phyloP scores from a whole-genome alignment of 2,329 filamentous ascomycete genomes.

The Blumeriella jaapii region DNA sequence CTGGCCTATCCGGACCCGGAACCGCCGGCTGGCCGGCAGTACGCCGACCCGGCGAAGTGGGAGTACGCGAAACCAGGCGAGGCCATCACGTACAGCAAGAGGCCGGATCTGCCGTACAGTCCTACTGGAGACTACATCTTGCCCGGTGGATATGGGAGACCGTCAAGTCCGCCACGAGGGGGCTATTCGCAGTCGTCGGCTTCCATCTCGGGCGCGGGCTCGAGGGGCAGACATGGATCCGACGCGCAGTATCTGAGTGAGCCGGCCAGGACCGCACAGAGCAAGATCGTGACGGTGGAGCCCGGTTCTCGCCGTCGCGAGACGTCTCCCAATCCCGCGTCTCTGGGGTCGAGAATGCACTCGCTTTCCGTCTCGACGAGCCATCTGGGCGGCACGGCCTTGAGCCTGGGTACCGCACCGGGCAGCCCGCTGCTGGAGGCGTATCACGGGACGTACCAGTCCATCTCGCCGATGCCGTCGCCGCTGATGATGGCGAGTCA shows the following conservation, averaged over 20 bases:
- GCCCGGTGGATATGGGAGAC: conserved; percentile 11
- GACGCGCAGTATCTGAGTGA: not conserved
- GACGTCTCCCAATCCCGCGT: conserved; percentile 15
- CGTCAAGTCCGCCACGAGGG: conserved; percentile 11
- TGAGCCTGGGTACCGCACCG: conserved; percentile 46
- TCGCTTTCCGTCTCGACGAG: conserved; percentile 23
- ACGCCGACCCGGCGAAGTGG: conserved; percentile 26
- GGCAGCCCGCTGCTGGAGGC: conserved; percentile 81
- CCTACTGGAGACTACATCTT: not conserved
- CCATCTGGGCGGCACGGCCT: conserved; percentile 23
- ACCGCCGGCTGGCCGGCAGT: conserved; percentile 11
- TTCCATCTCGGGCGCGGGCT: no score
- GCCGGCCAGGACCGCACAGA: conserved; percentile 13
- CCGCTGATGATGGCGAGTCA: conserved; percentile 49
- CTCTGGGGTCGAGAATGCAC: conserved; percentile 23
- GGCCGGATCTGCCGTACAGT: conserved; percentile 14
- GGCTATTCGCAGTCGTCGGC: no score
- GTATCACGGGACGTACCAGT: conserved; percentile 89
- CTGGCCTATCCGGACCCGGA: conserved; percentile 1
- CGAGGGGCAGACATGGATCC: conserved; percentile 3
- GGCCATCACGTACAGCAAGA: conserved; percentile 26
- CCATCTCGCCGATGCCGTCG: conserved; percentile 87
- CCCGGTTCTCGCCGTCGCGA: conserved; percentile 21
- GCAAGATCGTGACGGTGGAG: conserved; percentile 24
- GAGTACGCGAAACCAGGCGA: conserved; percentile 31